Evolutionary conservation across 352 stramenopile genomes (phyloP).

Genomic region (Peronospora tabacina): DNA sequence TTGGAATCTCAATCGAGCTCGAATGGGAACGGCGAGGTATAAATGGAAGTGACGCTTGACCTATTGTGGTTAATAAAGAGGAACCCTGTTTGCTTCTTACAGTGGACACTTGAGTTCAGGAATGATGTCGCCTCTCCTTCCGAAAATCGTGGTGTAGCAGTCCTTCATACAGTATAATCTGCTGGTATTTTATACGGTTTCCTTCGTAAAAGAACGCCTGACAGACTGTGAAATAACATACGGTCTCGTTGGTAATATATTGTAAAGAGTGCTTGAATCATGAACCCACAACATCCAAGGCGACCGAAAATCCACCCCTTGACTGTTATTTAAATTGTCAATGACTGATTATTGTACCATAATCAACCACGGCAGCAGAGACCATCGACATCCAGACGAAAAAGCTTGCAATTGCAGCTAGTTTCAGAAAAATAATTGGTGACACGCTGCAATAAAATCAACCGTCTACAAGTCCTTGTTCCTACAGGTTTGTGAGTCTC

Average conservation of each 20-base stretch:
- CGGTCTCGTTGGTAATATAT: too few relatives aligned
- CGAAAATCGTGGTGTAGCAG: conserved; percentile 1
- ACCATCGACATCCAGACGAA: too few relatives aligned
- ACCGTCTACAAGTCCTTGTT: background rate
- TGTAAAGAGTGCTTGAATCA: too few relatives aligned
- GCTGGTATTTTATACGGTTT: too few relatives aligned
- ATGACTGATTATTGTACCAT: too few relatives aligned
- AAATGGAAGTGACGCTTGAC: conserved; percentile 10
- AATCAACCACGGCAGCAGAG: too few relatives aligned
- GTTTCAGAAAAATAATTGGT: background rate
- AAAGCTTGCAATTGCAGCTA: too few relatives aligned
- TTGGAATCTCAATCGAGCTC: background rate
- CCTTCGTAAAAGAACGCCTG: too few relatives aligned
- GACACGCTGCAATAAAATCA: background rate
- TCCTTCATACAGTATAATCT: conserved; percentile 3
- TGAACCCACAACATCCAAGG: too few relatives aligned
- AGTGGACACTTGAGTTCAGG: background rate
- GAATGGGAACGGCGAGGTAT: background rate
- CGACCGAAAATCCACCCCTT: too few relatives aligned
- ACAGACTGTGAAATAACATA: too few relatives aligned
- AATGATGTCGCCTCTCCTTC: conserved; percentile 11
- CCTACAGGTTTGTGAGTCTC: background rate
- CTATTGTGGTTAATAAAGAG: background rate
- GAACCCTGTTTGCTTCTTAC: background rate
- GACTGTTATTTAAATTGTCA: too few relatives aligned